These are phyloP conservation scores for Cornus kousa DNA, from an alignment of 148 eudicot species.

Conservation along the genomic window DNA sequence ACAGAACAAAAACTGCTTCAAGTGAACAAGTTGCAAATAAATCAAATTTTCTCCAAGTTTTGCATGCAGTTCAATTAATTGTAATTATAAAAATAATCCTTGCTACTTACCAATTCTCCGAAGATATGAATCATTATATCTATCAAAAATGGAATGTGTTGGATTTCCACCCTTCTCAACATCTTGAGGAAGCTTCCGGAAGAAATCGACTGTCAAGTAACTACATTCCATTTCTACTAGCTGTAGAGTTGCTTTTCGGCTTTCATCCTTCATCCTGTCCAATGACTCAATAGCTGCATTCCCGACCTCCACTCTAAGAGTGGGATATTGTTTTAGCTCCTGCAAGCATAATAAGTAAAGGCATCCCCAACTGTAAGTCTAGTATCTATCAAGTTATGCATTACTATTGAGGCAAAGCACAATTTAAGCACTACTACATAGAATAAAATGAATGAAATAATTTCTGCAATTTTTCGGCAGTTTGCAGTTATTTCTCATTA, in stretches of 20 bases:
- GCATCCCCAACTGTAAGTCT: background rate
- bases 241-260: slow-evolving; percentile 85
- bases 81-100: background rate
- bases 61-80: background rate
- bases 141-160: slow-evolving; percentile 91
- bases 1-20: too few relatives aligned
- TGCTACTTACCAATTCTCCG: slow-evolving; percentile 74
- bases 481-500: too few relatives aligned
- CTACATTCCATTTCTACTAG: slow-evolving; percentile 94
- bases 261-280: slow-evolving; percentile 90
- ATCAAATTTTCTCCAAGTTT: background rate
- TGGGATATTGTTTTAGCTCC: slow-evolving; percentile 93
- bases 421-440: background rate
- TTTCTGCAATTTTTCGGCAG: too few relatives aligned
- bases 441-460: too few relatives aligned
- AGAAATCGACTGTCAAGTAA: slow-evolving; percentile 90
- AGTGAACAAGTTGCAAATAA: background rate
- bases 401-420: background rate
- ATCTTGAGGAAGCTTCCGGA: slow-evolving; percentile 99
- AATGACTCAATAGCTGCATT: slow-evolving; percentile 81
- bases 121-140: slow-evolving; percentile 89
- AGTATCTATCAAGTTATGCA: background rate
- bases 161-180: slow-evolving; percentile 99
- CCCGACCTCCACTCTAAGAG: slow-evolving; percentile 76
- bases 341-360: slow-evolving; percentile 25